phyloP scores from a whole-genome alignment of 805 yeast species.

The Candida ponderosae region DNA sequence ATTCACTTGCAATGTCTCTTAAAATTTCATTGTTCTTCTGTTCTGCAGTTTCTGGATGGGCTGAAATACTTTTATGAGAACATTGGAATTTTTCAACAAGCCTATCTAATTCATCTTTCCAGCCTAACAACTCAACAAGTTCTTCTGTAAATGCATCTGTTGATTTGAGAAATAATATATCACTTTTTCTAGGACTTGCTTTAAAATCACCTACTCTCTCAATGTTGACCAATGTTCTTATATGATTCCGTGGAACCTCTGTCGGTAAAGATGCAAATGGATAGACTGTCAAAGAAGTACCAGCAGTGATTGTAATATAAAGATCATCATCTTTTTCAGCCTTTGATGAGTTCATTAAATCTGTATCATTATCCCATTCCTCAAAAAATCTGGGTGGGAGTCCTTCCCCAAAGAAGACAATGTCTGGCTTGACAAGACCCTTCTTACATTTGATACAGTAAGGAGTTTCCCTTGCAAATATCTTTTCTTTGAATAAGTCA shows the following conservation, averaged over 20 bases:
- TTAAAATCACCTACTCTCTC: conserved; percentile 73
- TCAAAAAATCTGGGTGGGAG: conserved; percentile 67
- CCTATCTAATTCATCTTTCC: conserved; percentile 48
- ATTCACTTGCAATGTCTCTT: conserved; percentile 18
- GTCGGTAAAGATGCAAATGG: conserved; percentile 86
- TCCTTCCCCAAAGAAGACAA: conserved; percentile 90
- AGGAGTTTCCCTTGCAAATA: conserved; percentile 27
- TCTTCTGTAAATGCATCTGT: conserved; percentile 59
- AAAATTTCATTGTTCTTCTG: conserved; percentile 20
- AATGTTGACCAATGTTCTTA: conserved; percentile 64
- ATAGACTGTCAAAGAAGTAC: conserved; percentile 81
- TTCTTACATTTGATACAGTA: conserved; percentile 50
- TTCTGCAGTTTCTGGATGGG: conserved; percentile 7
- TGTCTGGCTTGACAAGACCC: conserved; percentile 86
- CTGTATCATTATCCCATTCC: conserved; percentile 49
- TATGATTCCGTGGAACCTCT: conserved; percentile 40
- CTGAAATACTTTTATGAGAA: conserved; percentile 2
- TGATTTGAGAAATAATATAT: conserved; percentile 50
- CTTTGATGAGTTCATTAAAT: conserved; percentile 7
- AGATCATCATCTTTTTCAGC: conserved; percentile 37
- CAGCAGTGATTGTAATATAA: conserved; percentile 80
- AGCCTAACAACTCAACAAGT: conserved; percentile 50
- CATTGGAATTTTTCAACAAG: conserved; percentile 11
- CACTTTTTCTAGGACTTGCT: conserved; percentile 45
- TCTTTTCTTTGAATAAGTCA: conserved; percentile 33